Percentiles rank a stretch among this genome's conserved stretches.
Evolutionary conservation across 202 grass and related monocot species (phyloP).

Genomic region (Digitaria exilis): DNA sequence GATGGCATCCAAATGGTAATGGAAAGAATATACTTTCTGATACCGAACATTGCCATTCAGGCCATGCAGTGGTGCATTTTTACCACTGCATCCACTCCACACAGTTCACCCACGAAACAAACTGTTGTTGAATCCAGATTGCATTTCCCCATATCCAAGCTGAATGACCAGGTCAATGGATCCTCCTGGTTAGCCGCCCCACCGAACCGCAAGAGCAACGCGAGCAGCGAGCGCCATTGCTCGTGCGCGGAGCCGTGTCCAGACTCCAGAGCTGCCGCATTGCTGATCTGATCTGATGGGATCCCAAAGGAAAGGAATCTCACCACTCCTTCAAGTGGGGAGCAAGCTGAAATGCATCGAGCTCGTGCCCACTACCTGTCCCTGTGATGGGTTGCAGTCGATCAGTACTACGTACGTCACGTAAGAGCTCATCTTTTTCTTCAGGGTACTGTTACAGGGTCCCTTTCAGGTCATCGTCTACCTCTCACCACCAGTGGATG

Average conservation of each 20-base stretch:
- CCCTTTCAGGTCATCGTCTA: slow-evolving; percentile 29
- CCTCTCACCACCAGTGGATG: slow-evolving; percentile 37
- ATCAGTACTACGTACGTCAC: slow-evolving; percentile 41
- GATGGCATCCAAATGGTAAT: slow-evolving; percentile 23
- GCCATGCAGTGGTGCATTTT: slow-evolving; percentile 34
- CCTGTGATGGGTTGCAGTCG: slow-evolving; percentile 42
- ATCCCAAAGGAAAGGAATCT: slow-evolving; percentile 44
- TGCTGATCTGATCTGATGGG: slow-evolving; percentile 8
- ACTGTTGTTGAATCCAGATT: neutral
- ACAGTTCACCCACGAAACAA: slow-evolving; percentile 38
- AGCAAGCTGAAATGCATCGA: slow-evolving; percentile 56
- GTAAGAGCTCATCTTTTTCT: slow-evolving; percentile 37
- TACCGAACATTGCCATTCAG: slow-evolving; percentile 46
- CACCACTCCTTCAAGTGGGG: slow-evolving; percentile 53
- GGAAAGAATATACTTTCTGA: slow-evolving; percentile 38
- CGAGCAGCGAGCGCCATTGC: neutral
- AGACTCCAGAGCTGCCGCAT: neutral
- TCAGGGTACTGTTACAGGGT: slow-evolving; percentile 44
- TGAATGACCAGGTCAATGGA: slow-evolving; percentile 45
- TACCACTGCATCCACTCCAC: slow-evolving; percentile 39
- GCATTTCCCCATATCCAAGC: slow-evolving; percentile 17
- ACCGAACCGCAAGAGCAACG: neutral
- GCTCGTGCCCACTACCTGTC: slow-evolving; percentile 44
- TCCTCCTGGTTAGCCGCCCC: neutral
- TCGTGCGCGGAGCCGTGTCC: neutral